phyloP scores from a whole-genome alignment of 768 basidiomycete genomes.

The Leccinum incarnatum region DNA sequence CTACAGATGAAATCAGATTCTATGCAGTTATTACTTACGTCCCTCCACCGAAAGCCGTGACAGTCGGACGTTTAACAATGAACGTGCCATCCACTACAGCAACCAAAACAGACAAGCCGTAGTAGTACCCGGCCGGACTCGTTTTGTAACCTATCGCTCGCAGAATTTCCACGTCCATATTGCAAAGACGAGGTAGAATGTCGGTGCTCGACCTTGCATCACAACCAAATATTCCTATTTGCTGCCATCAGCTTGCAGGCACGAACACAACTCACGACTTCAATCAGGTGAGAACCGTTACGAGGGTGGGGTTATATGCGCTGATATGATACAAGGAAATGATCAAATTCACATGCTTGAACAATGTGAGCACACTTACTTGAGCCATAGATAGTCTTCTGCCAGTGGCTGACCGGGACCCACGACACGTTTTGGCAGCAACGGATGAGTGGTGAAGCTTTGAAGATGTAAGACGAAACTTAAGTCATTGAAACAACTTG shows the following conservation, averaged over 20 bases:
- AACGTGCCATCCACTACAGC: neutral
- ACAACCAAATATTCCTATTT: neutral
- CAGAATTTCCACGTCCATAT: no score
- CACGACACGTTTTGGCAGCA: neutral
- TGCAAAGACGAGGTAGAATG: neutral
- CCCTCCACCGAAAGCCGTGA: neutral
- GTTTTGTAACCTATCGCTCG: neutral
- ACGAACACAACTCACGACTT: neutral
- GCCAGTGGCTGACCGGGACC: neutral
- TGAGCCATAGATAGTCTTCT: neutral
- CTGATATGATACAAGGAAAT: neutral
- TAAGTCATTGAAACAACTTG: neutral
- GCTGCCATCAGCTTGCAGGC: neutral
- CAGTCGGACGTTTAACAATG: neutral
- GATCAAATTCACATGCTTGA: neutral
- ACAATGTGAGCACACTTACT: neutral
- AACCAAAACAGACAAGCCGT: neutral
- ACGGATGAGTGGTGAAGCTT: neutral
- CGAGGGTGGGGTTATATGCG: neutral
- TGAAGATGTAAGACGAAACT: neutral
- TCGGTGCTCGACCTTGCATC: neutral
- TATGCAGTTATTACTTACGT: neutral
- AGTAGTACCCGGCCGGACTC: neutral
- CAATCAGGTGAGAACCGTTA: neutral
- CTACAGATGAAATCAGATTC: neutral